Conservation (phyloP, 805 yeast genomes). For the Candida adriatica region DNA sequence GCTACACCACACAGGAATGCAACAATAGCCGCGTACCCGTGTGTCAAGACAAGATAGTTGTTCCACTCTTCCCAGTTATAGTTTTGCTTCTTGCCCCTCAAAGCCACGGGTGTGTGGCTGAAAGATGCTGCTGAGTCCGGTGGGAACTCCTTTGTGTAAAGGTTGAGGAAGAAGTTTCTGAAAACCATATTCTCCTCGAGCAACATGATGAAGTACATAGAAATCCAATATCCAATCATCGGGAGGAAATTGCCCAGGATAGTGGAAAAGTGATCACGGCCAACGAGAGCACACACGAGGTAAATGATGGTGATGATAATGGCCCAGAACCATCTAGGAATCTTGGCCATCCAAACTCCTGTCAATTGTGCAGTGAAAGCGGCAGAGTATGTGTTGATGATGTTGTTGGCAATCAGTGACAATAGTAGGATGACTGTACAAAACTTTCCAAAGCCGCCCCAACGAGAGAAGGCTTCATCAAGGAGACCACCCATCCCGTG, state of each 20-base stretch:
- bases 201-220: constrained; percentile 67
- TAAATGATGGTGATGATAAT: constrained; percentile 55
- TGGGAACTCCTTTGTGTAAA: constrained; percentile 40
- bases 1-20: constrained; percentile 66
- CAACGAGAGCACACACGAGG: constrained; percentile 67
- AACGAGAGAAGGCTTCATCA: constrained; percentile 54
- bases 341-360: constrained; percentile 43
- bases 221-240: constrained; percentile 88
- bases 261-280: constrained; percentile 62
- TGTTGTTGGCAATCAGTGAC: constrained; percentile 75
- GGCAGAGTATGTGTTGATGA: constrained; percentile 73
- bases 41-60: constrained; percentile 48
- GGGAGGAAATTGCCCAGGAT: constrained; percentile 80
- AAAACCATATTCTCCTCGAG: constrained; percentile 69
- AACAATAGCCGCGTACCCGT: constrained; percentile 63
- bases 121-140: constrained; percentile 1
- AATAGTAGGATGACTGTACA: constrained; percentile 61
- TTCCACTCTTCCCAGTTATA: constrained; percentile 79
- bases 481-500: constrained; percentile 75
- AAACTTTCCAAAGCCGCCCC: constrained; percentile 76
- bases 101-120: constrained; percentile 1
- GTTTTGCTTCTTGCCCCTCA: constrained; percentile 30
- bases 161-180: constrained; percentile 40
- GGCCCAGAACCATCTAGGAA: constrained; percentile 79
- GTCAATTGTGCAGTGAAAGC: constrained; percentile 72